Evolutionary conservation across 768 basidiomycete species (phyloP), one percentile per base, ranked within the genome.

Genomic region (Phlebiopsis flavidoalba): DNA sequence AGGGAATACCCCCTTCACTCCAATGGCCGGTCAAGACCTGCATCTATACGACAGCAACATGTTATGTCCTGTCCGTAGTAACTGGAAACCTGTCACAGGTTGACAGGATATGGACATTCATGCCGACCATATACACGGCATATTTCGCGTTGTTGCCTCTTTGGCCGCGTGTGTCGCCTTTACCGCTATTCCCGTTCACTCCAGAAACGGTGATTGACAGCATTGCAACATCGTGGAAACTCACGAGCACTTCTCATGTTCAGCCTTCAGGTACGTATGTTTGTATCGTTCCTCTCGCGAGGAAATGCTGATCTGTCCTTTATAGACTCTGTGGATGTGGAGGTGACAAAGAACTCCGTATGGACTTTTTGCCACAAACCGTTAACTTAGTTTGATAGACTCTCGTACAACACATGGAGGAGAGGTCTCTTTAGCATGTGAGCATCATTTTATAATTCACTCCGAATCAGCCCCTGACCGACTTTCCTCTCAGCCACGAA

Each of bases 61-160:
- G 83, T 7, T 93, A 83, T 66, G 63, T 89, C 7, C 69, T 80
- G 5, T 89, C 89, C 7, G 53, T 92, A 22, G 50, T 89, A 40
- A 93, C 90, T 0, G 80, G 82, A 46, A 95, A 95, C 66, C 88
- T 90, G 52, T 91, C 89, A 1, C 91, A 94, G 70, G 93, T 95
- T 24, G 93, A 98, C 75, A 84, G 91, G 31, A 69, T 93, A 14
- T 84, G 84, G 83, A 80, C 74, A 12, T 84, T 94, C 71, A 66
- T 91, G 37, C 95, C 95, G 0, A 80, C 88, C 7, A 79, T 95
- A 19, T 96, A 95, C 73, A 84, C 87, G 0, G 84, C 86, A 0
- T 92, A 92, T 69, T 93, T 85, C 69, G 88, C 94, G 0, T 76
- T 97, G 31, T 72, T 89, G 2, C 94, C 92, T 0, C 73, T 88